Evolutionary conservation across 1,139 yeast genomes (phyloP), one percentile per base, ranked within the genome.

Genomic region (Groenewaldozyma sp.): DNA sequence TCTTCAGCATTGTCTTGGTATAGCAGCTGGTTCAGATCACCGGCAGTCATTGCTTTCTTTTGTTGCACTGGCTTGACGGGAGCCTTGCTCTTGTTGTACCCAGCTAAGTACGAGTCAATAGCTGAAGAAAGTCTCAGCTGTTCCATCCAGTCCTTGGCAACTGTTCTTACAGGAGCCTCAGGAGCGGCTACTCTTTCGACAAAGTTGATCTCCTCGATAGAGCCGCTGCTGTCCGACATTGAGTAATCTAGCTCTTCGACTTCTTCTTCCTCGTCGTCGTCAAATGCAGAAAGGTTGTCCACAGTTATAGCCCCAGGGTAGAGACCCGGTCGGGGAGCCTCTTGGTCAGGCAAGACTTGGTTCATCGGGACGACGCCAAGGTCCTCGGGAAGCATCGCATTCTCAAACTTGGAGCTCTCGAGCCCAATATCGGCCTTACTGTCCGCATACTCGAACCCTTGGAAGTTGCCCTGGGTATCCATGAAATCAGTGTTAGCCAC

Each of bases 21-120:
- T 26, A 83, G 59, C 11, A 74, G 48, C 11, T 69, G 67, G 53
- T 78, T 81, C 28, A 75, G 63, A 43, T 31, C 27, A 5, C 38
- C 35, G 7, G 22, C 18, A 21, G 28, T 31, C 13, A 17, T 7
- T 17, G 13, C 38, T 11, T 22, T 24, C n/a, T 16, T 10, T 21
- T 24, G 11, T 5, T 37, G 11, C 4, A 3, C 9, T 9, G 20
- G 31, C 10, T 26, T 20, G 11, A 24, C n/a, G 6, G 13, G 14
- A 6, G 13, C 33, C 7, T 7, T 6, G 18, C 33, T 21, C 6
- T 29, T 29, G 19, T 27, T 26, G 9, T n/a, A 34, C 7, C 43
- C 43, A 17, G 38, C 38, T 14, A 47, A 42, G 9, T 46, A 44
- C 3, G 53, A 47, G 27, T 46, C 47, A 10, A 46, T 18, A 5